These are phyloP conservation scores for Ophiostoma montium DNA, from an alignment of 2,329 filamentous ascomycete genomes.

Conservation along the genomic window DNA sequence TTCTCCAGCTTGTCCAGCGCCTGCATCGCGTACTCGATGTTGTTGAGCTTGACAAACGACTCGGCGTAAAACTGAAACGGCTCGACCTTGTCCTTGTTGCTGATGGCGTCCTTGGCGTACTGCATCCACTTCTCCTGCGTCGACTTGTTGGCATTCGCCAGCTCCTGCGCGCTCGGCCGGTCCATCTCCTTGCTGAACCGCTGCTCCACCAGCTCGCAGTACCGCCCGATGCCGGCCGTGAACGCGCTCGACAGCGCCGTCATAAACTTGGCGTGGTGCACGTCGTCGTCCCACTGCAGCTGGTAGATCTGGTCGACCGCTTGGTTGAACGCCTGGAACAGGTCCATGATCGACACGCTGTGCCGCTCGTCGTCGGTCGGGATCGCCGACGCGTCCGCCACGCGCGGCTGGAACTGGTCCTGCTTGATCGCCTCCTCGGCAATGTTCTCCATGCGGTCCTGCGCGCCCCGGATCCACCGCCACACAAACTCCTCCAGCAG, in stretches of 20 bases:
- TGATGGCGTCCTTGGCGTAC: slow-evolving; percentile 86
- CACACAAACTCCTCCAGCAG: slow-evolving; percentile 86
- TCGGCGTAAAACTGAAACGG: slow-evolving; percentile 84
- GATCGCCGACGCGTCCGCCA: slow-evolving; percentile 32
- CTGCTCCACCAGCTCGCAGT: slow-evolving; percentile 82
- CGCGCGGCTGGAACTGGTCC: slow-evolving; percentile 66
- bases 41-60: slow-evolving; percentile 97
- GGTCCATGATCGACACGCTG: slow-evolving; percentile 83
- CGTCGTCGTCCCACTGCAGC: slow-evolving; percentile 83
- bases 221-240: slow-evolving; percentile 66
- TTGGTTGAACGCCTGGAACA: slow-evolving; percentile 89
- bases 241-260: slow-evolving; percentile 79
- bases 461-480: slow-evolving; percentile 79
- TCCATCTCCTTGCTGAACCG: slow-evolving; percentile 89
- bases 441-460: slow-evolving; percentile 65
- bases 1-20: slow-evolving; percentile 84
- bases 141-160: slow-evolving; percentile 61
- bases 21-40: slow-evolving; percentile 86
- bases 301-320: slow-evolving; percentile 75
- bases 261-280: slow-evolving; percentile 95
- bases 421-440: slow-evolving; percentile 85
- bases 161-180: slow-evolving; percentile 72
- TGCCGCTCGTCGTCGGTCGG: slow-evolving; percentile 72
- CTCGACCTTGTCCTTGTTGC: slow-evolving; percentile 80
- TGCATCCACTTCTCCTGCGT: slow-evolving; percentile 89